These are phyloP conservation scores for Botrytis porri DNA, from an alignment of 2,329 filamentous ascomycete species.

Conservation along the genomic window DNA sequence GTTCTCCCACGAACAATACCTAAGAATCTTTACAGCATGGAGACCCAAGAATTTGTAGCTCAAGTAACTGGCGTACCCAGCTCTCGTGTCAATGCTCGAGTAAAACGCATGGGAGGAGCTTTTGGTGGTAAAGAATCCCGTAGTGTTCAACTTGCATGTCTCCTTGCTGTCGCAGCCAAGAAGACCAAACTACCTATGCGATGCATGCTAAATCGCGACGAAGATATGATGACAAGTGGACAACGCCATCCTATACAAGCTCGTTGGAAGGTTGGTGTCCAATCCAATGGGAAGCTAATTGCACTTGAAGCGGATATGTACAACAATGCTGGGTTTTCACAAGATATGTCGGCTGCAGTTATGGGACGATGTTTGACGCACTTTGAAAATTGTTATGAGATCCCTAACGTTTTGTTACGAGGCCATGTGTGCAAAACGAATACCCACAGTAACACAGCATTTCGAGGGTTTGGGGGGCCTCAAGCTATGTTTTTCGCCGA, in stretches of 20 bases:
- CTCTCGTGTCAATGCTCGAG: constrained; percentile 83
- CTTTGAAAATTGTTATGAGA: constrained; percentile 79
- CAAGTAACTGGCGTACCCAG: constrained; percentile 78
- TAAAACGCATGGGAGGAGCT: constrained; percentile 90
- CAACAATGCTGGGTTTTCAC: constrained; percentile 81
- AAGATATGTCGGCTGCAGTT: constrained; percentile 63
- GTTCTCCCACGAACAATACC: neutral
- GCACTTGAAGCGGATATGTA: constrained; percentile 86
- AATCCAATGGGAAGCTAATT: constrained; percentile 83
- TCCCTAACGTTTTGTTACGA: constrained; percentile 78
- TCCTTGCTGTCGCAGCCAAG: constrained; percentile 79
- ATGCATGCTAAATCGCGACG: constrained; percentile 93
- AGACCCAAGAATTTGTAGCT: constrained; percentile 84
- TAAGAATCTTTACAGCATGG: constrained; percentile 47
- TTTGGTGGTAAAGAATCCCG: constrained; percentile 94
- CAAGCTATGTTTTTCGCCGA: constrained; percentile 94
- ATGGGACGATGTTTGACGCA: constrained; percentile 83
- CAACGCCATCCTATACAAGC: constrained; percentile 89
- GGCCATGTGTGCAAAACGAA: constrained; percentile 90
- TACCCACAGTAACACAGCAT: constrained; percentile 78
- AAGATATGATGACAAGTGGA: constrained; percentile 87
- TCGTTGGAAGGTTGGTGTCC: constrained; percentile 87
- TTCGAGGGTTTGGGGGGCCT: constrained; percentile 91
- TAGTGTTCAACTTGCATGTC: constrained; percentile 76
- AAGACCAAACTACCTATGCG: constrained; percentile 78